Conservation (phyloP, 202 grass and related monocot genomes). For the Elaeis oleifera region DNA sequence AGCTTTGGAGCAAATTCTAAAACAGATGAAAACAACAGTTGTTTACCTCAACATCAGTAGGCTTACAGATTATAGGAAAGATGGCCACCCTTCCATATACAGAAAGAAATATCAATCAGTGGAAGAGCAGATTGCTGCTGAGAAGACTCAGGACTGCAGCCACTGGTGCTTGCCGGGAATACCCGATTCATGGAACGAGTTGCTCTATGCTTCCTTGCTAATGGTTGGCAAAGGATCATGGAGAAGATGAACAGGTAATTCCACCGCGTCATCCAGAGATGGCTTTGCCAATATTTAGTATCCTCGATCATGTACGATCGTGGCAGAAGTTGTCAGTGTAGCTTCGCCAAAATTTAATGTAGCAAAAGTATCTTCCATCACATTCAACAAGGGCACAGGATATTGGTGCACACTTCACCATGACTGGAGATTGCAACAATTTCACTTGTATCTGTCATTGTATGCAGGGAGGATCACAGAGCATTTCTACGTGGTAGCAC, state of each 20-base stretch:
- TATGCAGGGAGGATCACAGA: no score
- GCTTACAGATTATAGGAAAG: conserved; percentile 82
- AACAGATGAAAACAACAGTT: conserved; percentile 65
- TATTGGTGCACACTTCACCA: no score
- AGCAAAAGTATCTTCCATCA: no score
- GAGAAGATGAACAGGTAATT: conserved; percentile 22
- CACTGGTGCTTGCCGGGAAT: conserved; percentile 79
- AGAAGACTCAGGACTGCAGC: conserved; percentile 69
- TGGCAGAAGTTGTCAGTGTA: no score
- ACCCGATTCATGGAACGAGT: conserved; percentile 78
- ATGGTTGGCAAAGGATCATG: conserved; percentile 58
- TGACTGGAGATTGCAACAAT: no score
- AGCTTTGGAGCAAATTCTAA: conserved; percentile 50
- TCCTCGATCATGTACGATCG: no score
- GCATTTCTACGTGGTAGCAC: no score
- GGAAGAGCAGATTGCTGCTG: conserved; percentile 47
- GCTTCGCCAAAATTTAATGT: no score
- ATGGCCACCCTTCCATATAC: conserved; percentile 84
- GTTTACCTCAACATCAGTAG: conserved; percentile 85
- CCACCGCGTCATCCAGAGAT: neutral
- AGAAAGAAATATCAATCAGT: conserved; percentile 34
- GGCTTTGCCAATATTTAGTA: no score
- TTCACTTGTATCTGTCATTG: no score
- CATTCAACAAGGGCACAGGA: no score
- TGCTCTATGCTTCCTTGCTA: conserved; percentile 67